phyloP scores from a whole-genome alignment of 2,329 filamentous ascomycete species.

The Microsporum ferrugineum region DNA sequence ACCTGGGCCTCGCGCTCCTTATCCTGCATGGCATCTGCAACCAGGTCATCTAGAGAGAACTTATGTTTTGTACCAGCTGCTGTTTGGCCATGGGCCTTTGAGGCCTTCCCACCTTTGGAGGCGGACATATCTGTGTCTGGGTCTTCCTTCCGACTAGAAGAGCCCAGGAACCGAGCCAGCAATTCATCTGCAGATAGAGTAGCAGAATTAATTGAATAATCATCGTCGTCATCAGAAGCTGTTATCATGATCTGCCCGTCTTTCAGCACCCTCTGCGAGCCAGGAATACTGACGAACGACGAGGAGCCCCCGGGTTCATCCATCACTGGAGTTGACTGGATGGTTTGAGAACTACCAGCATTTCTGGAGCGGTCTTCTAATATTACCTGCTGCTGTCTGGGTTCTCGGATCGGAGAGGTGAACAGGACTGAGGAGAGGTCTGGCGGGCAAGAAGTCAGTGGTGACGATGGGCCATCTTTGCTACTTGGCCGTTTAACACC shows the following conservation, averaged over 20 bases:
- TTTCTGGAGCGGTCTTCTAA: neutral
- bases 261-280: slow-evolving; percentile 31
- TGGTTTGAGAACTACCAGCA: neutral
- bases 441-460: slow-evolving; percentile 10
- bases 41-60: slow-evolving; percentile 52
- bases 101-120: slow-evolving; percentile 5
- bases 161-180: slow-evolving; percentile 23
- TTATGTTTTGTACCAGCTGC: slow-evolving; percentile 44
- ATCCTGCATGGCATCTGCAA: slow-evolving; percentile 49
- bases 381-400: neutral
- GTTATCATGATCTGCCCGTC: slow-evolving; percentile 45
- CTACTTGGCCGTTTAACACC: neutral
- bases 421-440: slow-evolving; percentile 6
- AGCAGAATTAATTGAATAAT: slow-evolving; percentile 43
- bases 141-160: slow-evolving; percentile 12
- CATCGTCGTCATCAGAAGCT: slow-evolving; percentile 59
- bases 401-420: slow-evolving; percentile 1
- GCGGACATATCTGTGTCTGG: slow-evolving; percentile 11
- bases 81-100: slow-evolving; percentile 18
- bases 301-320: neutral
- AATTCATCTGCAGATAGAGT: slow-evolving; percentile 44
- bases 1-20: slow-evolving; percentile 47
- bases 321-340: neutral
- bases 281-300: slow-evolving; percentile 8
- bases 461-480: slow-evolving; percentile 6